These are phyloP conservation scores for Penicillium oxalicum DNA, from an alignment of 2,329 filamentous ascomycete species.

Conservation along the genomic window DNA sequence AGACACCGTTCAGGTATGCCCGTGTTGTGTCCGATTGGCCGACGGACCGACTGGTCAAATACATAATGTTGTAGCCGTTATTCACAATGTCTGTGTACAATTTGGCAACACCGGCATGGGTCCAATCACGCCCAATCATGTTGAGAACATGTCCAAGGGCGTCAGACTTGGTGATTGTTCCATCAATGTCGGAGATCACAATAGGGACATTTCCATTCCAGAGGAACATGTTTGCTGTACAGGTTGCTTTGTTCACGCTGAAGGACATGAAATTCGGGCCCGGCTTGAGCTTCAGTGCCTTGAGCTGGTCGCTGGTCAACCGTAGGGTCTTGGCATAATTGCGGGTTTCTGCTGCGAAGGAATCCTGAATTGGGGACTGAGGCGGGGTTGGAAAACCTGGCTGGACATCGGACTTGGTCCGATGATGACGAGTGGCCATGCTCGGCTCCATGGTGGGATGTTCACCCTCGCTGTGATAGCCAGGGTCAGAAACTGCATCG, in stretches of 20 bases:
- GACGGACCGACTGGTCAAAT: conserved; percentile 87
- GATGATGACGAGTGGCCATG: conserved; percentile 41
- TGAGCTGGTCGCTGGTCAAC: conserved; percentile 90
- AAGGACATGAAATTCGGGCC: conserved; percentile 95
- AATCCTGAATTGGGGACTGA: conserved; percentile 45
- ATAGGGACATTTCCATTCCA: conserved; percentile 90
- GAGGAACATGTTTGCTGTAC: conserved; percentile 84
- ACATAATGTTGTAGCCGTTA: conserved; percentile 99
- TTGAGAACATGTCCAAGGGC: conserved; percentile 89
- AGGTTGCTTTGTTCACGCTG: conserved; percentile 90
- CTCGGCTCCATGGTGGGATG: conserved; percentile 63
- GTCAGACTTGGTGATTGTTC: conserved; percentile 97
- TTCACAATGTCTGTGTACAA: conserved; percentile 90
- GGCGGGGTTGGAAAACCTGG: conserved; percentile 59
- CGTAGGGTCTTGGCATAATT: conserved; percentile 97
- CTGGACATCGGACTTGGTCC: conserved; percentile 64
- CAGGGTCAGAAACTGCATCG: conserved; percentile 87
- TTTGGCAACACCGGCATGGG: conserved; percentile 92
- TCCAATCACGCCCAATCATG: conserved; percentile 97
- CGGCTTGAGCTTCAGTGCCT: conserved; percentile 70
- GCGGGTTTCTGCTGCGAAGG: conserved; percentile 59
- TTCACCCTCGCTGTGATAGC: conserved; percentile 84
- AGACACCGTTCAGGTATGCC: conserved; percentile 80
- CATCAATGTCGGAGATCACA: conserved; percentile 97
- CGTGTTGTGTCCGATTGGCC: conserved; percentile 88